Conservation (phyloP, 768 basidiomycete species). For the Naematelia encephala region DNA sequence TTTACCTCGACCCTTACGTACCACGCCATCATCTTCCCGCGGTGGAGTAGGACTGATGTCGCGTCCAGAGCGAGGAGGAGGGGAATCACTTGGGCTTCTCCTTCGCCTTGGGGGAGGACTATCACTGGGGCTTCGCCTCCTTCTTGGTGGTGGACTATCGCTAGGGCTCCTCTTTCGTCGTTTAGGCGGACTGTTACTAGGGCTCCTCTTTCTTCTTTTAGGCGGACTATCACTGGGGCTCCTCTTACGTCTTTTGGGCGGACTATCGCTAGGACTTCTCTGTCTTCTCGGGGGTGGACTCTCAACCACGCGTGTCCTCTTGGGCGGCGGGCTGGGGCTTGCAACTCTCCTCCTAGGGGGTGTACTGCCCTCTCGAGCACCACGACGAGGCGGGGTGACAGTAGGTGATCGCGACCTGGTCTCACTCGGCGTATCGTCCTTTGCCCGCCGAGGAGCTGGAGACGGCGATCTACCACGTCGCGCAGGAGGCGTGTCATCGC, state of each 20-base stretch:
- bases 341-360: background rate
- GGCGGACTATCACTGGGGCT: background rate
- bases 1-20: slow-evolving; percentile 19
- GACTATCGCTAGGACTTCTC: slow-evolving; percentile 23
- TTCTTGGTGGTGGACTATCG: slow-evolving; percentile 9
- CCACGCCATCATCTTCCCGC: slow-evolving; percentile 13
- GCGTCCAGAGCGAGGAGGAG: no score
- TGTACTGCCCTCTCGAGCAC: background rate
- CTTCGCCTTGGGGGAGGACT: slow-evolving; percentile 16
- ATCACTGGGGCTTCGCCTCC: slow-evolving; percentile 1
- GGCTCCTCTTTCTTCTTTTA: background rate
- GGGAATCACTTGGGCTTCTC: background rate
- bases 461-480: slow-evolving; percentile 8
- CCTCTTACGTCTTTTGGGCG: slow-evolving; percentile 12
- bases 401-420: slow-evolving; percentile 25
- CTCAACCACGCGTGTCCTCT: background rate
- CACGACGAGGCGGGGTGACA: slow-evolving; percentile 11
- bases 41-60: no score
- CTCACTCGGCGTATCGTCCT: background rate
- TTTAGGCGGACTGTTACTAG: slow-evolving; percentile 12
- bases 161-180: slow-evolving; percentile 9
- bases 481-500: slow-evolving; percentile 21
- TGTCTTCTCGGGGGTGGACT: slow-evolving; percentile 3
- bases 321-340: background rate
- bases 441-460: background rate